These are phyloP conservation scores for Coemansia sp. DNA, from an alignment of 192 early-diverging fungal genomes.

Conservation along the genomic window DNA sequence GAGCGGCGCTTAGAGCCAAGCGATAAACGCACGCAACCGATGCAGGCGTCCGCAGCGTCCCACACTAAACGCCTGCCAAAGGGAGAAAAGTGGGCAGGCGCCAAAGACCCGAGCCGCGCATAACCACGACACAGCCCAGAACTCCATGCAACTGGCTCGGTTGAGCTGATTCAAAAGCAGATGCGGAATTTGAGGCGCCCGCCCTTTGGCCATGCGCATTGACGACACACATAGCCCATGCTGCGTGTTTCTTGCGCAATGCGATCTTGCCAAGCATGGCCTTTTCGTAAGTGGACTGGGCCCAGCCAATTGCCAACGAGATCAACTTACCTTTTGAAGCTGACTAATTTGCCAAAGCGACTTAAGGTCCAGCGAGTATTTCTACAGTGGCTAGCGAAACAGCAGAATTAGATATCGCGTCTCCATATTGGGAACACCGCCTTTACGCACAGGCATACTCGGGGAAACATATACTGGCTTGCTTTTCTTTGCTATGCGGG, in stretches of 20 bases:
- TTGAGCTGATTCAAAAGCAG: constrained; percentile 2
- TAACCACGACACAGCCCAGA: background rate
- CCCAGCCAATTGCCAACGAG: no score
- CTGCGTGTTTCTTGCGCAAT: background rate
- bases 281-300: background rate
- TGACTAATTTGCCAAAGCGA: no score
- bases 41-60: background rate
- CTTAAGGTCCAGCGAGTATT: no score
- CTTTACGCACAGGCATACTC: background rate
- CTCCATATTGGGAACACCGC: no score
- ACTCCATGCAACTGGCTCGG: background rate
- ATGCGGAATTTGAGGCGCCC: constrained; percentile 5
- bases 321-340: no score
- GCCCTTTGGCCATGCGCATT: background rate
- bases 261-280: background rate
- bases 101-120: constrained; percentile 1
- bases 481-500: background rate
- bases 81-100: background rate
- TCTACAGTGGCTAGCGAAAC: no score
- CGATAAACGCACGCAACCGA: background rate
- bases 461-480: background rate
- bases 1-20: no score
- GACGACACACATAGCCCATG: background rate
- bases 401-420: no score
- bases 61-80: background rate